phyloP scores from a whole-genome alignment of 441 rosid genomes.

The Geranium incanum region DNA sequence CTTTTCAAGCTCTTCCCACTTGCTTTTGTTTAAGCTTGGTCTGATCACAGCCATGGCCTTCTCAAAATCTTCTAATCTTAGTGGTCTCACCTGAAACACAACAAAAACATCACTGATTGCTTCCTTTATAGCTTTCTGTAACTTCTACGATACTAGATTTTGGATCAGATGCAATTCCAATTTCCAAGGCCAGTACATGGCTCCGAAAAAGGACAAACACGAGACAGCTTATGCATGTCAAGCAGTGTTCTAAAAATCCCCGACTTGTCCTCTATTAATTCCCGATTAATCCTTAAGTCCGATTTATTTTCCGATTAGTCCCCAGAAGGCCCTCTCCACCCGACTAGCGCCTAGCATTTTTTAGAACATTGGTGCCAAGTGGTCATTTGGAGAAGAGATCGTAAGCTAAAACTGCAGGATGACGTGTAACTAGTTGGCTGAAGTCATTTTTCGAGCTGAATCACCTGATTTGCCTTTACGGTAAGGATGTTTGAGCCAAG shows the following conservation, averaged over 20 bases:
- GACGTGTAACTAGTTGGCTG: not conserved
- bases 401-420: not conserved
- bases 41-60: constrained; percentile 76
- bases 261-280: too few species aligned
- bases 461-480: constrained; percentile 75
- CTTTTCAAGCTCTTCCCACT: constrained; percentile 84
- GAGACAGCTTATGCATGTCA: too few species aligned
- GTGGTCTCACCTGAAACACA: constrained; percentile 58
- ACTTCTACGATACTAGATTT: too few species aligned
- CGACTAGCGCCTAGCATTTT: too few species aligned
- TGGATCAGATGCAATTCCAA: too few species aligned
- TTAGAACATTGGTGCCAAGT: too few species aligned
- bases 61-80: constrained; percentile 61
- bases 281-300: too few species aligned
- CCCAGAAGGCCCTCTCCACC: too few species aligned
- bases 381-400: too few species aligned
- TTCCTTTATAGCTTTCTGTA: not conserved
- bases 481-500: constrained; percentile 75
- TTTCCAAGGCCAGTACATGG: not conserved
- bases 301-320: too few species aligned
- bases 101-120: not conserved
- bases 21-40: constrained; percentile 79
- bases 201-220: not conserved
- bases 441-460: constrained; percentile 10
- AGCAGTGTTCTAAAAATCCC: too few species aligned